phyloP scores from a whole-genome alignment of 2,329 filamentous ascomycete genomes.

The Salinomyces thailandicus region DNA sequence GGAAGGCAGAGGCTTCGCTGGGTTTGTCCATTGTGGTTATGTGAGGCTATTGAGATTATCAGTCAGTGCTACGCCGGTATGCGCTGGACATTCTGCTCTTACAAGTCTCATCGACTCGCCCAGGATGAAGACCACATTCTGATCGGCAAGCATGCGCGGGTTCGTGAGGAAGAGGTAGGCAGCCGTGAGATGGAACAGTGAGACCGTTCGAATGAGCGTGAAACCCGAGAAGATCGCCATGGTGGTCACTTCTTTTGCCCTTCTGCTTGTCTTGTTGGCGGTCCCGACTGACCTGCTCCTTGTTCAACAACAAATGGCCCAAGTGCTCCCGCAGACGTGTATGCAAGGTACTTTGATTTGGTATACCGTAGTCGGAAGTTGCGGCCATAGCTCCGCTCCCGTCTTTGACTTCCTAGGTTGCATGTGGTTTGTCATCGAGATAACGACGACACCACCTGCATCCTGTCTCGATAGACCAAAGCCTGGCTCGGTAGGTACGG shows the following conservation, averaged over 20 bases:
- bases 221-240: slow-evolving; percentile 78
- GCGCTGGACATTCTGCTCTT: slow-evolving; percentile 20
- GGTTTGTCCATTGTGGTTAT: slow-evolving; percentile 57
- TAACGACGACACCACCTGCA: too few relatives aligned
- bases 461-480: too few relatives aligned
- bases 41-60: slow-evolving; percentile 41
- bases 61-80: neutral
- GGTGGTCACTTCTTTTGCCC: slow-evolving; percentile 4
- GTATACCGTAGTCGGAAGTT: neutral
- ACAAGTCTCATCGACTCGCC: slow-evolving; percentile 79
- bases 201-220: slow-evolving; percentile 70
- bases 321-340: too few relatives aligned
- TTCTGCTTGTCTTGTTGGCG: too few relatives aligned
- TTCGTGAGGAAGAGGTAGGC: slow-evolving; percentile 73
- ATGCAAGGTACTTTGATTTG: too few relatives aligned
- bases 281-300: too few relatives aligned
- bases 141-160: slow-evolving; percentile 62
- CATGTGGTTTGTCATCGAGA: slow-evolving; percentile 1
- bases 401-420: too few relatives aligned
- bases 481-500: too few relatives aligned
- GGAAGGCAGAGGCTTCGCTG: slow-evolving; percentile 55
- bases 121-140: slow-evolving; percentile 68
- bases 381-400: too few relatives aligned
- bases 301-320: too few relatives aligned
- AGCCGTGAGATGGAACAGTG: slow-evolving; percentile 73